Evolutionary conservation across 192 early-diverging fungal genomes (phyloP), one percentile per base, ranked within the genome.

Genomic region (Coemansia umbellata): DNA sequence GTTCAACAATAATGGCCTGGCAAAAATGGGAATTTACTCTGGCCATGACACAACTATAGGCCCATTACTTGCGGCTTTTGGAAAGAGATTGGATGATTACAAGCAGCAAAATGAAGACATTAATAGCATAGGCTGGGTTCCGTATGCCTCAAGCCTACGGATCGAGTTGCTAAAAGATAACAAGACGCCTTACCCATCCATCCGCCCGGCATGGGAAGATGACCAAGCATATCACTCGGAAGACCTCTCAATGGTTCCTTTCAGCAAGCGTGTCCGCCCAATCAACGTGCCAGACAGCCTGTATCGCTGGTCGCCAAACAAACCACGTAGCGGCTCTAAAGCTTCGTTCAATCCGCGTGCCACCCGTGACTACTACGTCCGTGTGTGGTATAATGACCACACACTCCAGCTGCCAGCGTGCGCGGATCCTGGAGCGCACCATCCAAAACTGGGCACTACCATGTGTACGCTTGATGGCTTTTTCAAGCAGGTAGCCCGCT

Each of bases 401-500:
- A 39, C 22, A 0, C 37, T 78, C 14, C 58, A 37, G 53, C 53
- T 78, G 53, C 75, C 75, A 2, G 43, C 75, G 2, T 78, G 75
- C 44, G 58, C 45, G 37, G 75, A 67, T 45, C 69, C 69, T 4
- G 75, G 75, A 18, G 64, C 64, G 1, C 75, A 78, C 57, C 75
- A 78, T 23, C 14, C 63, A 4, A 28, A 41, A 37, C 51, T 73
- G 2, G 75, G 75, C 13, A 26, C 69, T 5, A 31, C 63, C 0
- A 55, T 67, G 26, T 78, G 75, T 28, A 78, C 75, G 7, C 69
- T 78, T 1, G 75, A 78, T 40, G 75, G 66, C 43, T 78, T 78
- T 45, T 73, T 73, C 39, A 68, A 68, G 65, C 69, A 72, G 49
- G 33, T 68, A 5, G 68, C 69, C 10, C 60, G 55, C 37, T 69